Percentiles rank a stretch among this genome's conserved stretches.
Conservation (phyloP, 1,139 yeast species). For the Candida tunisiensis region DNA sequence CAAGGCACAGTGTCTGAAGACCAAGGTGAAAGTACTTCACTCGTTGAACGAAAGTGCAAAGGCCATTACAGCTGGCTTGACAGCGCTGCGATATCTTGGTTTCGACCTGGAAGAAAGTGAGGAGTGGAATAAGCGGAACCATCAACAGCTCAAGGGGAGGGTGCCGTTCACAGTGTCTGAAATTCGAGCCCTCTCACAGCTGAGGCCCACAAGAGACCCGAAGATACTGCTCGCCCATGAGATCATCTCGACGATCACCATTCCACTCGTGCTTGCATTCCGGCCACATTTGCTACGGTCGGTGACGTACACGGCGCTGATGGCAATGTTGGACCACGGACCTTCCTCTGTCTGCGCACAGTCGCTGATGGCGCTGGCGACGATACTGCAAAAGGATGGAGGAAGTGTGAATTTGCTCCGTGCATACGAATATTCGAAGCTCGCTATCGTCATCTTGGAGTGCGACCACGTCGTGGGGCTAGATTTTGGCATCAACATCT, state of each 20-base stretch:
- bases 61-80: conserved; percentile 16
- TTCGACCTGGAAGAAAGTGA: conserved; percentile 20
- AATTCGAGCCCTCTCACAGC: conserved; percentile 21
- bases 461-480: conserved; percentile 21
- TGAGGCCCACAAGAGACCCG: conserved; percentile 17
- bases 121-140: conserved; percentile 14
- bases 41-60: conserved; percentile 20
- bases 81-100: conserved; percentile 10
- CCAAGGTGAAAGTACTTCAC: conserved; percentile 26
- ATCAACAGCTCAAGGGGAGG: conserved; percentile 15
- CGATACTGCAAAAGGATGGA: conserved; percentile 14
- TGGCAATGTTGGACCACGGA: conserved; percentile 18
- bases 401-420: conserved; percentile 22
- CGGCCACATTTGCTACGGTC: conserved; percentile 11
- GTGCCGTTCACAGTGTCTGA: conserved; percentile 29
- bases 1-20: conserved; percentile 13
- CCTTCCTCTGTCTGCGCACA: conserved; percentile 17
- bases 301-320: conserved; percentile 15
- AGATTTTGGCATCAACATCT: conserved; percentile 25
- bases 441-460: conserved; percentile 26
- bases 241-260: conserved; percentile 26
- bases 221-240: conserved; percentile 24
- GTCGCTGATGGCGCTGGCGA: conserved; percentile 18
- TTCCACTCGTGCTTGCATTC: conserved; percentile 14
- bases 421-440: conserved; percentile 23